phyloP scores from a whole-genome alignment of 345 rosid species.

The Gossypium anomalum region DNA sequence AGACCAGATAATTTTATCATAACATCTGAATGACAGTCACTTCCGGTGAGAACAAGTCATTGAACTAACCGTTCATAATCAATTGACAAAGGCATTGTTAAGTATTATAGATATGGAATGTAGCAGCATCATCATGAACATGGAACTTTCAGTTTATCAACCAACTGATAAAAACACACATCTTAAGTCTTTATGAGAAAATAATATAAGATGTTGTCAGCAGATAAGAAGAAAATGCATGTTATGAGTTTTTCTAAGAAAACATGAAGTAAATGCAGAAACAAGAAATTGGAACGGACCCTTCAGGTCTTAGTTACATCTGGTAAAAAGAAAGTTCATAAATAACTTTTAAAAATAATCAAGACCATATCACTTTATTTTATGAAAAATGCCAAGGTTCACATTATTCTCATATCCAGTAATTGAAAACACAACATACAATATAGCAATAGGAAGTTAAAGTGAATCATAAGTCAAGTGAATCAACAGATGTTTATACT shows the following conservation, averaged over 20 bases:
- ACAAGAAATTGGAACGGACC: background rate
- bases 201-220: background rate
- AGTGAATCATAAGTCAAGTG: background rate
- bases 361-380: background rate
- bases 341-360: background rate
- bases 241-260: background rate
- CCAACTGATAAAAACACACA: background rate
- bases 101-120: background rate
- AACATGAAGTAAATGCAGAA: background rate
- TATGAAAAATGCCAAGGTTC: background rate
- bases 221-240: background rate
- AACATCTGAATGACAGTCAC: background rate
- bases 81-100: background rate
- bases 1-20: conserved; percentile 1
- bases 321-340: background rate
- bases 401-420: conserved; percentile 5
- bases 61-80: background rate
- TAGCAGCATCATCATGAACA: background rate
- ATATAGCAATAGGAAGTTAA: background rate
- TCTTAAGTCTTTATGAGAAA: background rate
- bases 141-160: too few relatives aligned
- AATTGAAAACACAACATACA: background rate
- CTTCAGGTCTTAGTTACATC: background rate
- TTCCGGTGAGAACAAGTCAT: background rate
- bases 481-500: background rate